Evolutionary conservation across 2,329 filamentous ascomycete genomes (phyloP).

Genomic region (Phialophora expanda): DNA sequence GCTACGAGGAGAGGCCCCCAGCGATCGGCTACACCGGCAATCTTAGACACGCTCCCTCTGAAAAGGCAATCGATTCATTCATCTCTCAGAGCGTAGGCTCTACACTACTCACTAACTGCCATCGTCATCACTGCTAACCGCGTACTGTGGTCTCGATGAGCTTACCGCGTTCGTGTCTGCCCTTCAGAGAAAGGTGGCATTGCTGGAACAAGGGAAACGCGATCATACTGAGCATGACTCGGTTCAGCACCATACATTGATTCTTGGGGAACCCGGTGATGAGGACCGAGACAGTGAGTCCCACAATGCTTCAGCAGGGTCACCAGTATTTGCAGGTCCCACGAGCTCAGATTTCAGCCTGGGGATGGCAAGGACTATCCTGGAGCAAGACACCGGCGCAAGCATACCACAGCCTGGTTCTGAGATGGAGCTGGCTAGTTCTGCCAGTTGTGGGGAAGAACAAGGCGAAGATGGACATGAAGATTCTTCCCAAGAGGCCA

Average conservation of each 20-base stretch:
- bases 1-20: too few relatives aligned
- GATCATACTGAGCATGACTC: neutral
- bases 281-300: neutral
- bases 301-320: neutral
- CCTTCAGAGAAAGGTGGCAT: slow-evolving; percentile 25
- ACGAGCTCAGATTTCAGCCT: slow-evolving; percentile 29
- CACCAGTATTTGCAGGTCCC: slow-evolving; percentile 24
- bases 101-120: too few relatives aligned
- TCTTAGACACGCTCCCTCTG: too few relatives aligned
- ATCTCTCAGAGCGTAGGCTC: too few relatives aligned
- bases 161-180: slow-evolving; percentile 19
- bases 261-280: neutral
- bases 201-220: slow-evolving; percentile 20
- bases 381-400: slow-evolving; percentile 15
- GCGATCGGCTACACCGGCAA: too few relatives aligned
- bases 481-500: neutral
- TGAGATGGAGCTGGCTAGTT: slow-evolving; percentile 15
- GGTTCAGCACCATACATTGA: neutral
- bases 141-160: slow-evolving; percentile 14
- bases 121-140: too few relatives aligned
- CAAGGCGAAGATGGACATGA: slow-evolving; percentile 16
- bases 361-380: slow-evolving; percentile 20
- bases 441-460: slow-evolving; percentile 14
- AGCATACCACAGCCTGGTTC: neutral
- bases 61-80: too few relatives aligned